Conservation (phyloP, 352 stramenopile species). For the Phytophthora uliginosa region DNA sequence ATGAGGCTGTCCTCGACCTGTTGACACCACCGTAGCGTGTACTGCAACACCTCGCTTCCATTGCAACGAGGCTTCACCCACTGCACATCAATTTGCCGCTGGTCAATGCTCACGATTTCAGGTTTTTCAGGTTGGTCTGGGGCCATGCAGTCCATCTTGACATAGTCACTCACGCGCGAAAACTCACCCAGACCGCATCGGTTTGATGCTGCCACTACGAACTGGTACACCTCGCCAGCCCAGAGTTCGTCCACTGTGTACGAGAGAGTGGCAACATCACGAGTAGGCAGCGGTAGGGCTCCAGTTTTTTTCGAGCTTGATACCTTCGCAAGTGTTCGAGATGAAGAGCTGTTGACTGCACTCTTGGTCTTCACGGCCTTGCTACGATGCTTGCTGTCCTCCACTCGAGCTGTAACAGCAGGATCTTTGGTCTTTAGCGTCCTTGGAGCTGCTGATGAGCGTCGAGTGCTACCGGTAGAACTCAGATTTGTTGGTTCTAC, state of each 20-base stretch:
- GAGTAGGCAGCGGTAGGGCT: not conserved
- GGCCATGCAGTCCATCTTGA: slow-evolving; percentile 74
- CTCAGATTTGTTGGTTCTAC: not conserved
- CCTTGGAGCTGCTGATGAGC: not conserved
- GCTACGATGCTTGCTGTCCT: not conserved
- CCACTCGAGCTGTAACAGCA: not conserved
- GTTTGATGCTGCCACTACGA: slow-evolving; percentile 75
- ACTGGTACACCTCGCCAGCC: slow-evolving; percentile 82
- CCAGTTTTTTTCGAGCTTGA: not conserved
- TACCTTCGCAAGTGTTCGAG: not conserved
- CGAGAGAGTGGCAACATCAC: slow-evolving; percentile 22
- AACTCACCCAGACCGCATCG: slow-evolving; percentile 70
- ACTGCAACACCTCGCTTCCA: slow-evolving; percentile 78
- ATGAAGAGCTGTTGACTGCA: not conserved
- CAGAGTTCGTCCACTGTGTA: slow-evolving; percentile 58
- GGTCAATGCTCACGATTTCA: slow-evolving; percentile 44
- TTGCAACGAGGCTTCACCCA: slow-evolving; percentile 77
- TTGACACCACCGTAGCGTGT: slow-evolving; percentile 68
- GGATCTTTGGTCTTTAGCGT: not conserved
- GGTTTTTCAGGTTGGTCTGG: slow-evolving; percentile 59
- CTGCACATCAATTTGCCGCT: slow-evolving; percentile 48
- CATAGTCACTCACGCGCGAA: slow-evolving; percentile 73
- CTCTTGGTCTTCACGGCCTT: not conserved
- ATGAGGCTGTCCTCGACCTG: slow-evolving; percentile 7
- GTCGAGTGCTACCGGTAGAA: not conserved